Percentiles rank a stretch among this genome's conserved stretches.
These are phyloP conservation scores for Mycosphaerella arachidis DNA, from an alignment of 2,329 filamentous ascomycete genomes.

Conservation along the genomic window DNA sequence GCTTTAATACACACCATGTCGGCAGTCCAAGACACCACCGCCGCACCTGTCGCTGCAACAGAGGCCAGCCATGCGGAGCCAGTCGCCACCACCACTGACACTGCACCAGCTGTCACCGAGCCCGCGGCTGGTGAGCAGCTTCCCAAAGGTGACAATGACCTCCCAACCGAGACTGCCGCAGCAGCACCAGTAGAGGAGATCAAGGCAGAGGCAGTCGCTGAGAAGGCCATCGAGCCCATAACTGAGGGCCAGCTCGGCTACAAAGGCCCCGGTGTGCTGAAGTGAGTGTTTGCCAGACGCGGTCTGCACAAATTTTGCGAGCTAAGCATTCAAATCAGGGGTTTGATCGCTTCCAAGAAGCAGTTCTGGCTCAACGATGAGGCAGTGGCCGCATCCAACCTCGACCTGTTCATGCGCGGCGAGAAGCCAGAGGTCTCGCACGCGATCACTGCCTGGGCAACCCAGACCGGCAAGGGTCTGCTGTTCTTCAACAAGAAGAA, in stretches of 20 bases:
- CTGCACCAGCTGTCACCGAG: conserved; percentile 29
- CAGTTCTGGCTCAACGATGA: conserved; percentile 69
- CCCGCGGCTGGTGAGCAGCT: conserved; percentile 36
- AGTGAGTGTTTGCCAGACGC: conserved; percentile 55
- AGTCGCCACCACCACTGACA: conserved; percentile 33
- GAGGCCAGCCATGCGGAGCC: conserved; percentile 27
- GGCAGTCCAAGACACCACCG: conserved; percentile 20
- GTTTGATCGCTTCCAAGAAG: conserved; percentile 85
- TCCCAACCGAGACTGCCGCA: conserved; percentile 11
- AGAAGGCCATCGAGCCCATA: conserved; percentile 59
- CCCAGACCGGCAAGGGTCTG: conserved; percentile 90
- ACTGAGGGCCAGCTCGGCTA: conserved; percentile 82
- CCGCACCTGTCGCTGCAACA: conserved; percentile 11
- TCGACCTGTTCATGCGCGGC: conserved; percentile 73
- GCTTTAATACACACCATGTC: conserved; percentile 22
- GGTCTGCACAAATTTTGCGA: not conserved
- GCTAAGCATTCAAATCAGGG: conserved; percentile 49
- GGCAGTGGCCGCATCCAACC: conserved; percentile 66
- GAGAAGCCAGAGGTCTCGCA: conserved; percentile 81
- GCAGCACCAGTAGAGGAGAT: conserved; percentile 29
- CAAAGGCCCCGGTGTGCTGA: conserved; percentile 85
- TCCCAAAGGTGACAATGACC: conserved; percentile 34
- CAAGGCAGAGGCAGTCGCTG: conserved; percentile 39
- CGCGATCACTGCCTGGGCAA: conserved; percentile 80
- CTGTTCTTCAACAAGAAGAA: conserved; percentile 84